These are phyloP conservation scores for Paecilomyces dactylethromorphus DNA, from an alignment of 2,329 filamentous ascomycete species.

Conservation along the genomic window DNA sequence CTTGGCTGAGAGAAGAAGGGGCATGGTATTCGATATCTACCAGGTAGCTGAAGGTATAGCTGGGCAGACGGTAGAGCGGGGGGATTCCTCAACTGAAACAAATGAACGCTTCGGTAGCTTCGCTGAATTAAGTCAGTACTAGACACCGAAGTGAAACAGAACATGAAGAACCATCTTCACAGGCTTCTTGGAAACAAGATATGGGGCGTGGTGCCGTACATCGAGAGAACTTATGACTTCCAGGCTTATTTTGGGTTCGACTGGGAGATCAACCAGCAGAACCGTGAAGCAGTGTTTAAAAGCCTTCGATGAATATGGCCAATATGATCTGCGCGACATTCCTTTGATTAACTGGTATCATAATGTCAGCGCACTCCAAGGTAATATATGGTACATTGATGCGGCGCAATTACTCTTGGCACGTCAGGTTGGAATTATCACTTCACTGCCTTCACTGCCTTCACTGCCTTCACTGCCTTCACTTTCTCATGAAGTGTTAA, in stretches of 20 bases:
- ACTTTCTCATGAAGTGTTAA: too few relatives aligned
- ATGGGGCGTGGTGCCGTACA: neutral
- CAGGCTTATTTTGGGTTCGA: neutral
- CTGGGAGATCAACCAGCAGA: neutral
- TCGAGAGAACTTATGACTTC: neutral
- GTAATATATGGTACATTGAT: neutral
- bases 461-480: too few relatives aligned
- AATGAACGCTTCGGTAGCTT: too few relatives aligned
- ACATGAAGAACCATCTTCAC: too few relatives aligned
- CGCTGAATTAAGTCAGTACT: too few relatives aligned
- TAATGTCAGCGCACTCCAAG: neutral
- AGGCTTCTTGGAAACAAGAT: too few relatives aligned
- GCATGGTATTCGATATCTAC: too few relatives aligned
- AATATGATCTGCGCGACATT: neutral
- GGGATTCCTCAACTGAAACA: too few relatives aligned
- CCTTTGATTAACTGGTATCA: neutral
- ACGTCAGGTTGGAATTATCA: neutral
- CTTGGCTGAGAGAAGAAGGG: too few relatives aligned
- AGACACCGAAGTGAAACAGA: too few relatives aligned
- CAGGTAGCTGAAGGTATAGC: too few relatives aligned
- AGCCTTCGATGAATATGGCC: neutral
- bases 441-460: neutral
- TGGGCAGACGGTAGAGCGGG: too few relatives aligned
- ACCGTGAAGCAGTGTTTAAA: neutral
- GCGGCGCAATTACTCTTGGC: neutral